Evolutionary conservation across 1,284 basidiomycete genomes (phyloP).

Genomic region (Ustilago trichophora): DNA sequence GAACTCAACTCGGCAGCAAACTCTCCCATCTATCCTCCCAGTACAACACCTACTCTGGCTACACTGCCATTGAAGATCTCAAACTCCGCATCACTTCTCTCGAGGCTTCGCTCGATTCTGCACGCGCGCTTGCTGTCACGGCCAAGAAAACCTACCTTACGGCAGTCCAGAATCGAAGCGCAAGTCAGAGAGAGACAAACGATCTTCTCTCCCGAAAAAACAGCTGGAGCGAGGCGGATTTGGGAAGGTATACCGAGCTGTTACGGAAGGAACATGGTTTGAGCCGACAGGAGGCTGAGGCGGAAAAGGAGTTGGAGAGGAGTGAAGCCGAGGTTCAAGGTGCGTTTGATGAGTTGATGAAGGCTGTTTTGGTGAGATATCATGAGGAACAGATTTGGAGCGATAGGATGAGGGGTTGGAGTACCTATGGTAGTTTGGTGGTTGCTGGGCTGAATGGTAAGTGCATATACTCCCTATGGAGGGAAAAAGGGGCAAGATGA

Average conservation of each 20-base stretch:
- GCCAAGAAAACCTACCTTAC: conserved; percentile 47
- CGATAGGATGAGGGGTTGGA: conserved; percentile 55
- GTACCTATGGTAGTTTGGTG: conserved; percentile 56
- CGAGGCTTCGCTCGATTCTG: conserved; percentile 14
- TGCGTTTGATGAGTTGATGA: conserved; percentile 59
- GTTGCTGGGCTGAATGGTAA: conserved; percentile 60
- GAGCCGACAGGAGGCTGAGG: conserved; percentile 39
- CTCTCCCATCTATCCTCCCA: conserved; percentile 31
- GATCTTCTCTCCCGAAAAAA: conserved; percentile 59
- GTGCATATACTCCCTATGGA: background rate
- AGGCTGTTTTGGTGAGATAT: conserved; percentile 58
- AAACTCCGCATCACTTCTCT: conserved; percentile 40
- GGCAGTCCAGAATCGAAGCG: conserved; percentile 45
- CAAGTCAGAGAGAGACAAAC: conserved; percentile 55
- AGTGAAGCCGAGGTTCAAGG: conserved; percentile 48
- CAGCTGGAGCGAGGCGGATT: conserved; percentile 56
- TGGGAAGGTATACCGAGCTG: conserved; percentile 56
- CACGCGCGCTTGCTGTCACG: conserved; percentile 3
- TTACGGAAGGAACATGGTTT: conserved; percentile 57
- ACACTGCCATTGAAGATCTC: conserved; percentile 48
- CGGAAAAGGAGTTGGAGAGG: conserved; percentile 48
- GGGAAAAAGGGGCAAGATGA: no score
- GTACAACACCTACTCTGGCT: conserved; percentile 60
- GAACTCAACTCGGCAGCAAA: conserved; percentile 5
- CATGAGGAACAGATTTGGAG: conserved; percentile 65